These are phyloP conservation scores for Penicillium egyptiacum DNA, from an alignment of 495 filamentous ascomycete species.

Conservation along the genomic window DNA sequence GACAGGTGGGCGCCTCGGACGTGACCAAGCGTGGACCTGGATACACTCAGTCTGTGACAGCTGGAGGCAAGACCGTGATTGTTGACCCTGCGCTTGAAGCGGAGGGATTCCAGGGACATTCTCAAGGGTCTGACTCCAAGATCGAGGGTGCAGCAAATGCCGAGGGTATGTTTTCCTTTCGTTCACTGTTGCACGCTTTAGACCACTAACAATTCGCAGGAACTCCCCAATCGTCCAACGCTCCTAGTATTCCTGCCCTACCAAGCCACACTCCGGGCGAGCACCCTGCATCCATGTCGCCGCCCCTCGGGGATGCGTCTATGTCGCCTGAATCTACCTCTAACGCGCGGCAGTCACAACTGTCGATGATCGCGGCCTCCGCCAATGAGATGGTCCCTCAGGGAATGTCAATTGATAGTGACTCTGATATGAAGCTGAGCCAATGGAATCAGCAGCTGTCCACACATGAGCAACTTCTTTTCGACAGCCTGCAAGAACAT, in stretches of 20 bases:
- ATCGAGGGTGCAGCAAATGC: conserved; percentile 32
- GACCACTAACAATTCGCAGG: conserved; percentile 30
- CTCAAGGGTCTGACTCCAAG: conserved; percentile 31
- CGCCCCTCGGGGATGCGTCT: conserved; percentile 40
- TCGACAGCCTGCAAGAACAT: conserved; percentile 48
- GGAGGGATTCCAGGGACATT: conserved; percentile 43
- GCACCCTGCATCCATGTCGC: conserved; percentile 40
- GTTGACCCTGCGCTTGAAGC: conserved; percentile 50
- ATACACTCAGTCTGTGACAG: conserved; percentile 49
- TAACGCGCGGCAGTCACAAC: conserved; percentile 47
- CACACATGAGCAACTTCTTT: conserved; percentile 47
- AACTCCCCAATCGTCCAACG: conserved; percentile 32
- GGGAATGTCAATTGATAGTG: conserved; percentile 42
- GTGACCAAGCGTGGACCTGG: conserved; percentile 42
- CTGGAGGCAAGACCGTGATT: conserved; percentile 49
- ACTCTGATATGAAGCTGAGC: conserved; percentile 39
- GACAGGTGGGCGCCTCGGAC: conserved; percentile 60
- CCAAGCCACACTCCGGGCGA: conserved; percentile 36
- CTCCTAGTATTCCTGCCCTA: conserved; percentile 35
- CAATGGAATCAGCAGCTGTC: conserved; percentile 45
- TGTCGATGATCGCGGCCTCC: conserved; percentile 51
- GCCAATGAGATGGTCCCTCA: conserved; percentile 52
- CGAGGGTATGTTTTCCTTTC: conserved; percentile 19
- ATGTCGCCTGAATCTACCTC: conserved; percentile 41
- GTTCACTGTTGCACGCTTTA: neutral